Base-by-base conservation (phyloP, 2,329 filamentous ascomycete species). In the Thermothelomyces thermophilus region DNA sequence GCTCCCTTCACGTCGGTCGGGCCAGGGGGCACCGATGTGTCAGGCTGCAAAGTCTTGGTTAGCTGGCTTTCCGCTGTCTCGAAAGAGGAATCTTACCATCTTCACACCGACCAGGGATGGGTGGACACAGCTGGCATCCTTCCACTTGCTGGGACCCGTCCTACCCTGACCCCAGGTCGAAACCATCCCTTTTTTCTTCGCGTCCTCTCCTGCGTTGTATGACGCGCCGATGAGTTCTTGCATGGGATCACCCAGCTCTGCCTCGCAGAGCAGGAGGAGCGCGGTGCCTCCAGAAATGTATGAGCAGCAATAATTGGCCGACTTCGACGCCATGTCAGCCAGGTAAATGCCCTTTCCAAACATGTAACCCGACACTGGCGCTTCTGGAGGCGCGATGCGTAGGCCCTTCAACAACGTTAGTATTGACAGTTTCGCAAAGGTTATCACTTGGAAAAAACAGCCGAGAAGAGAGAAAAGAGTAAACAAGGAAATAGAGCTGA, bases 321-420 rank as follows among this genome's bases (percentile, higher is more conserved):
- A 89, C 68, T 94, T 95, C 63, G 80, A 85, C 0, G 82, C 85
- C 75, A 90, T 90, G 61, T 94, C 88, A 2, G 88, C 88, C 2
- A 95, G 77, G 63, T 95, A 95, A 41, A 95, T 86, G 39, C 89
- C 89, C 66, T 94, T 94, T 50, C 85, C 89, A 58, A 94, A 95
- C 86, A 91, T 91, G 70, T 91, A 90, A 1, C 87, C 87, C 4
- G 75, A 78, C 0, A 82, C 82, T 0, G 88, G 90, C 0, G 89
- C 89, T 65, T 94, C 84, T 0, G 85, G 84, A 0, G 90, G 90
- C 6, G 90, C 90, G 57, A 95, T 95, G n/a, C 88, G 85, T 6
- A 95, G 77, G 56, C 90, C 90, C 66, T 40, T n/a, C n/a, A 26
- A 39, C 13, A 5, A 26, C 9, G 24, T 26, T n/a, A n/a, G n/a